Evolutionary conservation across 2,329 filamentous ascomycete genomes (phyloP).

Genomic region (Aspergillus sp.): DNA sequence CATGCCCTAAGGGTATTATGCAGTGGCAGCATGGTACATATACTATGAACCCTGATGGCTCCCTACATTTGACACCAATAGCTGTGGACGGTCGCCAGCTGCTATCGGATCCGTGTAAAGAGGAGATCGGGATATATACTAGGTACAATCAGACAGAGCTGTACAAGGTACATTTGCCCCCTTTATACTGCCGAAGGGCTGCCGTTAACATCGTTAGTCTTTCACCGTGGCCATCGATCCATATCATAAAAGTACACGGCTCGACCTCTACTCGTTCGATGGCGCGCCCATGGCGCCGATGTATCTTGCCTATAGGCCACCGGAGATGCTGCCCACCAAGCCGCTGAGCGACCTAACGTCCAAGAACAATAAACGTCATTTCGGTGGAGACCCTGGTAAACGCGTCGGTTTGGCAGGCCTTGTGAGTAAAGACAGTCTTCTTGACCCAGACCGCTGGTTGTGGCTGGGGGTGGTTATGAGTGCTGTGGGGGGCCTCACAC

Average conservation of each 20-base stretch:
- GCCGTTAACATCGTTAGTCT: slow-evolving; percentile 29
- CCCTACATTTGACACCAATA: slow-evolving; percentile 61
- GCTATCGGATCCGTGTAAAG: slow-evolving; percentile 62
- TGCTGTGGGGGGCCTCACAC: slow-evolving; percentile 41
- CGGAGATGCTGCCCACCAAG: slow-evolving; percentile 68
- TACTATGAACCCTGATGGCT: slow-evolving; percentile 56
- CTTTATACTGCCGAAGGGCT: not conserved
- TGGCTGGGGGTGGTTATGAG: slow-evolving; percentile 51
- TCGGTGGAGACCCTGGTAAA: slow-evolving; percentile 16
- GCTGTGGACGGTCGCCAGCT: slow-evolving; percentile 67
- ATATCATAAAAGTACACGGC: slow-evolving; percentile 62
- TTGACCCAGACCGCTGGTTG: slow-evolving; percentile 46
- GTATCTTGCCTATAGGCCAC: slow-evolving; percentile 63
- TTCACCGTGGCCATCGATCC: slow-evolving; percentile 53
- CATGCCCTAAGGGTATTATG: slow-evolving; percentile 65
- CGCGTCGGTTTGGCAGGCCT: slow-evolving; percentile 28
- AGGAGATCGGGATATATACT: slow-evolving; percentile 53
- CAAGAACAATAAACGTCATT: slow-evolving; percentile 35
- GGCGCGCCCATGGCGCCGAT: slow-evolving; percentile 67
- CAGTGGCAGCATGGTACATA: slow-evolving; percentile 73
- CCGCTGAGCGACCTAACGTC: slow-evolving; percentile 60
- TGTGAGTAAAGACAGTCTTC: slow-evolving; percentile 32
- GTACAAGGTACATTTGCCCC: slow-evolving; percentile 53
- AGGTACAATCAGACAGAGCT: slow-evolving; percentile 66
- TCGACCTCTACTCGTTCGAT: slow-evolving; percentile 65